These are phyloP conservation scores for Xylaria sp. DNA, from an alignment of 2,329 filamentous ascomycete genomes.

Conservation along the genomic window DNA sequence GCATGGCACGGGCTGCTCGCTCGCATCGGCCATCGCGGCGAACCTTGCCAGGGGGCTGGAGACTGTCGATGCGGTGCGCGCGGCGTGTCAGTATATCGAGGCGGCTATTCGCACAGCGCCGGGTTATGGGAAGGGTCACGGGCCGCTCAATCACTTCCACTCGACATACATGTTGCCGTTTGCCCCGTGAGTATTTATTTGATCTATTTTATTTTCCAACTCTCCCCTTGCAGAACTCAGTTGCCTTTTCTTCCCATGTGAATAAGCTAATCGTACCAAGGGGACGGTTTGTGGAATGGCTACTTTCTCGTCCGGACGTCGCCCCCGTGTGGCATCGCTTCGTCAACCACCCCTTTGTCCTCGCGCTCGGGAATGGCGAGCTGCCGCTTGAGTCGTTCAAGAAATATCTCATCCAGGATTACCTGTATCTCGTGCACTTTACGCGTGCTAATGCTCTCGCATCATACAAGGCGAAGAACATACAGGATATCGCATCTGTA, in stretches of 20 bases:
- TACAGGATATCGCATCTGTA: constrained; percentile 77
- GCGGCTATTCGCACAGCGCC: constrained; percentile 74
- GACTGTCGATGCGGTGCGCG: constrained; percentile 68
- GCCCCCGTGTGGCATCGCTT: constrained; percentile 77
- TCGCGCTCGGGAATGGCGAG: constrained; percentile 77
- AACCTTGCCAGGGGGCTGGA: constrained; percentile 70
- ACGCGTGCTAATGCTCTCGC: constrained; percentile 86
- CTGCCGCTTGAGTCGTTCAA: constrained; percentile 83
- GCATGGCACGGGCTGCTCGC: constrained; percentile 93
- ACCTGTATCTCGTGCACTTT: constrained; percentile 91
- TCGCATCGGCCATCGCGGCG: constrained; percentile 86
- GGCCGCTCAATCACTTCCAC: constrained; percentile 83
- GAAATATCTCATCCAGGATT: constrained; percentile 90
- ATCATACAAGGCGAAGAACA: constrained; percentile 81
- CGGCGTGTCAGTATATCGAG: constrained; percentile 77
- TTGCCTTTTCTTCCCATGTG: constrained; percentile 6
- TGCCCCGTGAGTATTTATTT: constrained; percentile 62
- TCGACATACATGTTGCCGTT: constrained; percentile 75
- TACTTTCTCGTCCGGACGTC: constrained; percentile 81
- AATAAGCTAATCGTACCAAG: constrained; percentile 50
- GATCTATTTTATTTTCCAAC: not conserved
- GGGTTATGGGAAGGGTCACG: constrained; percentile 71
- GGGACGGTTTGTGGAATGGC: constrained; percentile 84
- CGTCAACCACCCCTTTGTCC: constrained; percentile 84
- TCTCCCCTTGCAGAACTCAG: not conserved